These are phyloP conservation scores for Aspergillus cavernicola DNA, from an alignment of 495 filamentous ascomycete genomes.

Conservation along the genomic window DNA sequence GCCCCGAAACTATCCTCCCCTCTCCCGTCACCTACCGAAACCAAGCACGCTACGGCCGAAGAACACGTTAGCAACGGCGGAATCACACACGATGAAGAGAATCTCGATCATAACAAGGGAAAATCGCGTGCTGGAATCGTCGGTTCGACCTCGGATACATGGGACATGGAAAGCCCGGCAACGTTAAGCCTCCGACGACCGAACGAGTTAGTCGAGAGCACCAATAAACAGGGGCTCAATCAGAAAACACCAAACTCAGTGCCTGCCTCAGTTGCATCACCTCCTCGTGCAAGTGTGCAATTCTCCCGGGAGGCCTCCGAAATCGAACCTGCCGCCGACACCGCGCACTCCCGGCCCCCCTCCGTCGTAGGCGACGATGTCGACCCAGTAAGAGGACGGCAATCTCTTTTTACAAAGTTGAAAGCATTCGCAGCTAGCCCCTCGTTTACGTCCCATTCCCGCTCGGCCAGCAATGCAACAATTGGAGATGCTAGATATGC, in stretches of 20 bases:
- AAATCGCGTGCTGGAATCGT: slow-evolving; percentile 15
- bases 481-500: slow-evolving; percentile 29
- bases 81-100: not conserved
- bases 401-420: slow-evolving; percentile 64
- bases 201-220: slow-evolving; percentile 25
- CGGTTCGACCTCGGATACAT: slow-evolving; percentile 15
- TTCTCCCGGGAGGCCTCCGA: slow-evolving; percentile 53
- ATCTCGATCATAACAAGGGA: slow-evolving; percentile 16
- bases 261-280: slow-evolving; percentile 39
- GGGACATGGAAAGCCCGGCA: slow-evolving; percentile 20
- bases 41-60: slow-evolving; percentile 17
- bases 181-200: slow-evolving; percentile 27
- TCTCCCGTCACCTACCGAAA: slow-evolving; percentile 33
- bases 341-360: slow-evolving; percentile 47
- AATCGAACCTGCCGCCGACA: slow-evolving; percentile 34
- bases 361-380: slow-evolving; percentile 58
- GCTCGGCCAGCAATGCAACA: slow-evolving; percentile 41
- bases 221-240: slow-evolving; percentile 18
- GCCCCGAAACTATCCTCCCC: slow-evolving; percentile 25
- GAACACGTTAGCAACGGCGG: slow-evolving; percentile 16
- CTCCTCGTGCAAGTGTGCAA: slow-evolving; percentile 59
- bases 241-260: slow-evolving; percentile 28
- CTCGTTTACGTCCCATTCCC: slow-evolving; percentile 38
- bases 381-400: slow-evolving; percentile 50
- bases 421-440: slow-evolving; percentile 52